These are phyloP conservation scores for Dissoconium aciculare DNA, from an alignment of 2,329 filamentous ascomycete genomes.

Conservation along the genomic window DNA sequence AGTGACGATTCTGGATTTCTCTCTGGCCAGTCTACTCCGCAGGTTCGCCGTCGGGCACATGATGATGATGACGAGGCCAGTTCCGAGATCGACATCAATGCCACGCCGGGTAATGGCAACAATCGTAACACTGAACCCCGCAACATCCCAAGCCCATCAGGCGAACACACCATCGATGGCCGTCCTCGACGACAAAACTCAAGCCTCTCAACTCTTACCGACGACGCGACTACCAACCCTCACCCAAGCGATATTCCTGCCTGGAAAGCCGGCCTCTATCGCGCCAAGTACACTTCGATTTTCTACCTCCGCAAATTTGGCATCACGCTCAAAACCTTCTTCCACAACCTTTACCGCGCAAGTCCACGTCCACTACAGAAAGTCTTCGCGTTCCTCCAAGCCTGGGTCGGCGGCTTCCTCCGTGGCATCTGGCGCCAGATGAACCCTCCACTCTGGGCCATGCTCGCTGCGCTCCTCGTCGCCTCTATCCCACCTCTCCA, in stretches of 20 bases:
- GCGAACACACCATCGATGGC: too few relatives aligned
- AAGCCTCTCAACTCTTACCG: too few relatives aligned
- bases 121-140: constrained; percentile 25
- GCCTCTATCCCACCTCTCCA: constrained; percentile 77
- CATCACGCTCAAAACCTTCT: constrained; percentile 20
- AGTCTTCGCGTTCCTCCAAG: constrained; percentile 29
- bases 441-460: constrained; percentile 96
- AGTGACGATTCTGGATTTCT: constrained; percentile 31
- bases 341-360: constrained; percentile 29
- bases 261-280: constrained; percentile 17
- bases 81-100: constrained; percentile 19
- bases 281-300: constrained; percentile 8
- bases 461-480: constrained; percentile 80
- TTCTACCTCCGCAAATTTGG: constrained; percentile 16
- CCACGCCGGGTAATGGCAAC: constrained; percentile 37
- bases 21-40: constrained; percentile 32
- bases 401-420: constrained; percentile 37
- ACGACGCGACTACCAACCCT: too few relatives aligned
- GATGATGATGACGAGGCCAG: constrained; percentile 23
- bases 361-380: constrained; percentile 42
- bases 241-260: too few relatives aligned
- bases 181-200: too few relatives aligned
- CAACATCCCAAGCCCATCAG: too few relatives aligned
- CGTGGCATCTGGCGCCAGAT: constrained; percentile 78
- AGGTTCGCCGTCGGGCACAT: constrained; percentile 18